Base-by-base conservation (phyloP, 108 stramenopile genomes). In the Schizochytrium sp. region DNA sequence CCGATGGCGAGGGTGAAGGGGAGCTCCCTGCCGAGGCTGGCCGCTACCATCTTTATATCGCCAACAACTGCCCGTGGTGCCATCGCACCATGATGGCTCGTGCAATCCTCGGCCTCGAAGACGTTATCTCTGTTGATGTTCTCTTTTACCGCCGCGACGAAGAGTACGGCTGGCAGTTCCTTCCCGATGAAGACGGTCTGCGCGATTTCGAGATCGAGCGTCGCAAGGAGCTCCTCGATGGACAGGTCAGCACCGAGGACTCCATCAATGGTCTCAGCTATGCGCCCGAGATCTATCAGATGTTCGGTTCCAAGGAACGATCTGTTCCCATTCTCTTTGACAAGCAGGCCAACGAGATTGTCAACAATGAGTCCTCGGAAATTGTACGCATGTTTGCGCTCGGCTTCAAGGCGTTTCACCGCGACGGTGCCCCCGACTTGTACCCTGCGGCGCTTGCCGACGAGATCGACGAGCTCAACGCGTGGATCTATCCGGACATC, bases 51-150 rank as follows among this genome's bases (percentile, higher is more conserved):
- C 59, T 98, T 19, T 97, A 97, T 72, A 90, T 97, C 44, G 97
- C 96, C 8, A 96, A 97, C 91, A 96, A 96, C 10, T 97, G 98
- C 92, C 97, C 98, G 25, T 95, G 95, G 95, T 92, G 90, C 60
- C 94, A 95, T 53, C 93, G 94, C n/a, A 92, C 93, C 44, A 69
- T 92, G 44, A 72, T 95, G 25, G 93, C 91, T 10, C 58, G 92
- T 4, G 92, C 93, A 43, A 23, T 95, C 21, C 89, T 91, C 57
- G 94, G 93, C 5, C 90, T 95, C 48, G n/a, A 91, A 58, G 90
- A 91, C 23, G 90, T 55, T 58, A 90, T 92, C 19, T 58, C 90
- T 29, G 88, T 90, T 18, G 63, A 69, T 69, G 63, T 69, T 18
- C 63, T 69, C 63, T 69, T 69, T 41, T 72, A 72, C 72, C 72